phyloP scores from a whole-genome alignment of 116 monocot genomes.

The Zostera marina region DNA sequence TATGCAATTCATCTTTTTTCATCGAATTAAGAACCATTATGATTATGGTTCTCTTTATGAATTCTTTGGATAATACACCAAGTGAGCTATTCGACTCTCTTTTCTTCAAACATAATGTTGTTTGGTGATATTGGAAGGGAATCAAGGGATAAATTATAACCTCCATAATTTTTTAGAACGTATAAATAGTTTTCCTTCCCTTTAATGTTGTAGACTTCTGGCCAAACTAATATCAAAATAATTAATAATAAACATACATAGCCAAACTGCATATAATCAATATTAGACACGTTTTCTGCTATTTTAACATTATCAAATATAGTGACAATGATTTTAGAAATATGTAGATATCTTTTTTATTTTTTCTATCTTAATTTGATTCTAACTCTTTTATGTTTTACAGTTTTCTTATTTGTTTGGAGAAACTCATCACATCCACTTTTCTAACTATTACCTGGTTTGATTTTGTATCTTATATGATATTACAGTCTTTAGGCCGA shows the following conservation, averaged over 20 bases:
- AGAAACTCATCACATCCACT: background rate
- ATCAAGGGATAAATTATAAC: too few relatives aligned
- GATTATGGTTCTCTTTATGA: too few relatives aligned
- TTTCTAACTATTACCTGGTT: background rate
- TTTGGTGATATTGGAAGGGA: too few relatives aligned
- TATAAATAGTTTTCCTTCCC: background rate
- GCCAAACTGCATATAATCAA: background rate
- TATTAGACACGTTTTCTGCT: background rate
- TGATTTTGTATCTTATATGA: background rate
- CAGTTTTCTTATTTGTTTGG: background rate
- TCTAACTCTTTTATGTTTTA: background rate
- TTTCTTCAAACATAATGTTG: too few relatives aligned
- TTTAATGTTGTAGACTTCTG: background rate
- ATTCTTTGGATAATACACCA: too few relatives aligned
- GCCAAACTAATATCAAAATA: background rate
- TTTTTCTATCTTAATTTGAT: background rate
- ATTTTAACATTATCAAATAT: background rate
- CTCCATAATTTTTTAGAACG: too few relatives aligned
- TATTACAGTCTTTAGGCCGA: constrained; percentile 35
- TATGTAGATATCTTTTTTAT: background rate
- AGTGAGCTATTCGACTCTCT: too few relatives aligned
- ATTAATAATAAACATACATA: background rate
- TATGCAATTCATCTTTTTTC: too few relatives aligned
- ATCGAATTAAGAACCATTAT: too few relatives aligned
- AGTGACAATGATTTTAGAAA: background rate